phyloP scores from a whole-genome alignment of 768 basidiomycete species.

The Saitozyma podzolica region DNA sequence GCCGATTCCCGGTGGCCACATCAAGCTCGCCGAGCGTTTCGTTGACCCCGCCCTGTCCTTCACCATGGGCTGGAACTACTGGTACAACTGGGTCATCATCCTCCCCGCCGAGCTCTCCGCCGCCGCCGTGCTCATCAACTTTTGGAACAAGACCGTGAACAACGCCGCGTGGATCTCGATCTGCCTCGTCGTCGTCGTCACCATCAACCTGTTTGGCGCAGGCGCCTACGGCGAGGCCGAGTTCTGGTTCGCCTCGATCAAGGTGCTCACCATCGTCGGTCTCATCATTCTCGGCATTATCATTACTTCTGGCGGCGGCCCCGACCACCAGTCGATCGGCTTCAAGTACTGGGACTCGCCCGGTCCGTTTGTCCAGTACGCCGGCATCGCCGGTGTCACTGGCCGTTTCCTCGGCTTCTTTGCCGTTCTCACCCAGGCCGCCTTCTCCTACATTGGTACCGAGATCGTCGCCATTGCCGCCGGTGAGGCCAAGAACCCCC shows the following conservation, averaged over 20 bases:
- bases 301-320: slow-evolving; percentile 85
- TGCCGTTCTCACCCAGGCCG: slow-evolving; percentile 75
- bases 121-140: slow-evolving; percentile 2
- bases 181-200: slow-evolving; percentile 71
- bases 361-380: slow-evolving; percentile 78
- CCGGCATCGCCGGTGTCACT: slow-evolving; percentile 61
- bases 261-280: slow-evolving; percentile 62
- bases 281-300: slow-evolving; percentile 63
- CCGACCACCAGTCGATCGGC: slow-evolving; percentile 58
- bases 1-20: slow-evolving; percentile 46
- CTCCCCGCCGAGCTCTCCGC: slow-evolving; percentile 1
- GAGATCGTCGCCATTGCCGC: slow-evolving; percentile 72
- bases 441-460: slow-evolving; percentile 83
- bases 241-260: slow-evolving; percentile 58
- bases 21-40: slow-evolving; percentile 53
- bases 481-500: slow-evolving; percentile 74
- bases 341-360: slow-evolving; percentile 64
- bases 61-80: slow-evolving; percentile 43
- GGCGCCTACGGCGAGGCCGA: slow-evolving; percentile 50
- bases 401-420: slow-evolving; percentile 75
- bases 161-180: slow-evolving; percentile 15
- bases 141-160: slow-evolving; percentile 4
- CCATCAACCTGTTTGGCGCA: slow-evolving; percentile 55
- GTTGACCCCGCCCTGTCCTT: slow-evolving; percentile 59
- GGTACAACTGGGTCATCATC: slow-evolving; percentile 7